These are phyloP conservation scores for Bipolaris bicolor DNA, from an alignment of 2,329 filamentous ascomycete genomes.

Conservation along the genomic window DNA sequence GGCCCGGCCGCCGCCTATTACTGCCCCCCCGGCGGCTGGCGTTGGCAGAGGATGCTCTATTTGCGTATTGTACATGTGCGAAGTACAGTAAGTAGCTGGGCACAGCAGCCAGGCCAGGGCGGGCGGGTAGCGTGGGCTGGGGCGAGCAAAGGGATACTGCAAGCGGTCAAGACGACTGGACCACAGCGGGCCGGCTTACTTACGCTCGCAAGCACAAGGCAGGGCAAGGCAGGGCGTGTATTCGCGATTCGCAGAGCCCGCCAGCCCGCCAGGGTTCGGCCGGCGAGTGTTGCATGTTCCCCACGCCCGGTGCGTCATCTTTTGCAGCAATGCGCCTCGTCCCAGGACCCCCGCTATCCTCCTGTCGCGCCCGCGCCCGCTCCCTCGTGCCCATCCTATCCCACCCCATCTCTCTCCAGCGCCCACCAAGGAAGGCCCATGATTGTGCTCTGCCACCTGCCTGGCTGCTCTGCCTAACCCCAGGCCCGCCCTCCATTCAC, in stretches of 20 bases:
- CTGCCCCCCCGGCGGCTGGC: too few relatives aligned
- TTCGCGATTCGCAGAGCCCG: background rate
- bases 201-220: background rate
- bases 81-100: too few relatives aligned
- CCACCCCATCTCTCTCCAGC: constrained; percentile 7
- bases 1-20: background rate
- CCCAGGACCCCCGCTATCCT: constrained; percentile 32
- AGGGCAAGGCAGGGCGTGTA: background rate
- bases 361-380: constrained; percentile 15
- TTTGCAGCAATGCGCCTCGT: constrained; percentile 23
- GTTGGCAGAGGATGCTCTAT: background rate
- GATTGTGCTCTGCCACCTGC: constrained; percentile 29
- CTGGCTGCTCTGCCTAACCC: constrained; percentile 27
- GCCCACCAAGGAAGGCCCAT: constrained; percentile 23
- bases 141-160: too few relatives aligned
- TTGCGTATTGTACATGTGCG: too few relatives aligned
- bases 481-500: constrained; percentile 14
- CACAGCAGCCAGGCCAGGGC: background rate
- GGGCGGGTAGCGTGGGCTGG: background rate
- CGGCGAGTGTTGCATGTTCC: constrained; percentile 25
- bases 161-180: too few relatives aligned
- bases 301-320: constrained; percentile 37
- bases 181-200: background rate
- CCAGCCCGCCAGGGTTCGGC: constrained; percentile 5
- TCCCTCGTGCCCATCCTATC: constrained; percentile 2